These are phyloP conservation scores for Pseudogymnoascus destructans DNA, from an alignment of 2,329 filamentous ascomycete genomes.

Conservation along the genomic window DNA sequence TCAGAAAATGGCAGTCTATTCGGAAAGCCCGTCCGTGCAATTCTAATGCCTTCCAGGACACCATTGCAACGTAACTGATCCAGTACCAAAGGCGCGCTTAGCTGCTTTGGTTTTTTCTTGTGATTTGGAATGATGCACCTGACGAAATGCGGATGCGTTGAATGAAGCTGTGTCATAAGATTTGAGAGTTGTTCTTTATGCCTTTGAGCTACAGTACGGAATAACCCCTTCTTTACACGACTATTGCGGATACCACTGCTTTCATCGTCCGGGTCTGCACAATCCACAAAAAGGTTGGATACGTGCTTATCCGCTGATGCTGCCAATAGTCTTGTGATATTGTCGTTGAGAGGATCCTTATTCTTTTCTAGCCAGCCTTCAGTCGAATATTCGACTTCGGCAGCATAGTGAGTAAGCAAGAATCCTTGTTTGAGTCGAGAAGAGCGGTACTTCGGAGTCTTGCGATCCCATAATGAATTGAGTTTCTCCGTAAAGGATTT, in stretches of 20 bases:
- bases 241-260: conserved; percentile 50
- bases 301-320: conserved; percentile 73
- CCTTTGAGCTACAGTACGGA: conserved; percentile 88
- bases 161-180: conserved; percentile 86
- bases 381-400: conserved; percentile 94
- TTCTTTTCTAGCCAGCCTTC: conserved; percentile 97
- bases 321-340: conserved; percentile 78
- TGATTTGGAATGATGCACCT: conserved; percentile 96
- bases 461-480: conserved; percentile 93
- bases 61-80: conserved; percentile 98
- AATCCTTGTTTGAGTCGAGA: conserved; percentile 85
- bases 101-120: conserved; percentile 90
- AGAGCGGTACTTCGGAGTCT: conserved; percentile 82
- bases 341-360: conserved; percentile 96
- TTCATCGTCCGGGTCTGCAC: conserved; percentile 69
- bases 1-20: conserved; percentile 86
- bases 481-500: conserved; percentile 95
- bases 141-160: conserved; percentile 95
- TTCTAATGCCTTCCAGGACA: conserved; percentile 96
- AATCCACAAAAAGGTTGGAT: conserved; percentile 75
- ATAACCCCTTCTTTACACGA: conserved; percentile 91
- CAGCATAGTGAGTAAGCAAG: conserved; percentile 91
- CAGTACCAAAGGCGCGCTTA: conserved; percentile 81
- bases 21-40: conserved; percentile 91
- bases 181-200: conserved; percentile 99